Evolutionary conservation across 1,139 yeast genomes (phyloP), one percentile per base, ranked within the genome.

Genomic region (Saccharomyces uvarum): DNA sequence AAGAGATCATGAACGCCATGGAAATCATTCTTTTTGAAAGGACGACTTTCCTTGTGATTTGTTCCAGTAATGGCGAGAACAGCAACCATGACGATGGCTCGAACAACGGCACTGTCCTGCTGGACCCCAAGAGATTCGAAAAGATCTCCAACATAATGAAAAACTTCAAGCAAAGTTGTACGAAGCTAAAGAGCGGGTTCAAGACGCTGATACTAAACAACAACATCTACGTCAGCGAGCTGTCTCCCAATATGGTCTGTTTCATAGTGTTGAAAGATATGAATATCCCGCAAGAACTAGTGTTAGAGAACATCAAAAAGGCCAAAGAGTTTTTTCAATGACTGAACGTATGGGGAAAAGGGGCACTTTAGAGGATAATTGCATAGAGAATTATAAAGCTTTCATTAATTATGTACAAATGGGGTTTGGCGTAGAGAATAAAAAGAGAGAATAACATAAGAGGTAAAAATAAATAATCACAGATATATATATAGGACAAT

Each of bases 101-200:
- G 28, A 52, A 47, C 29, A 13, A 54, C 53, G 32, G 48, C 26
- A 57, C 61, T 24, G 61, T 59, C 38, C 16, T 59, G 11, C 57
- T 73, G 57, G 98, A 90, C 67, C 97, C 98, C 3, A 90, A 91
- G 65, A 76, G 98, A 62, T 93, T 91, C 67, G 99, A 93, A 68
- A 91, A 91, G 70, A 90, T 93, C 32, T 87, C 96, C 42, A 91
- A 90, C 69, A 90, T 91, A 56, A 89, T 93, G 76, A 93, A 93
- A 66, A 90, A 96, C 13, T 93, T 88, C 72, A 91, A 93, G 66
- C 97, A 93, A 71, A 87, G 96, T 58, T 90, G 95, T 53, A 84
- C 90, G 52, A 90, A 90, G 70, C 77, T 93, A 67, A 81, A 96
- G 66, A 68, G 71, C 52, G 82, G 96, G 0, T 88, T 93, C 70